These are phyloP conservation scores for Rosa lucieae DNA, from an alignment of 306 rosid species.

Conservation along the genomic window DNA sequence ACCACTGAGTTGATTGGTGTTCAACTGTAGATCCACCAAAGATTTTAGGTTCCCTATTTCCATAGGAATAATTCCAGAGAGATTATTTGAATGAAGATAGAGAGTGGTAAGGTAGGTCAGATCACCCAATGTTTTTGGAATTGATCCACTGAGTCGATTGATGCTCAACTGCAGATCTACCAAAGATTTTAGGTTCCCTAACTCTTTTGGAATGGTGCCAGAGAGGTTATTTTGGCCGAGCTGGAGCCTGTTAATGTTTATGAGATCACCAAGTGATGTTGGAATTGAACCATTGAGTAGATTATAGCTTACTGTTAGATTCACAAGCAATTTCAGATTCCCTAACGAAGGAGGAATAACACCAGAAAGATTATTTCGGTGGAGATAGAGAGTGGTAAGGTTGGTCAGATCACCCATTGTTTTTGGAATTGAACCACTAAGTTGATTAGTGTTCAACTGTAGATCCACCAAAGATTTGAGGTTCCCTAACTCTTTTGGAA, in stretches of 20 bases:
- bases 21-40: neutral
- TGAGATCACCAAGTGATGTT: neutral
- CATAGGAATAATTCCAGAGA: neutral
- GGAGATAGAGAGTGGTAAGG: neutral
- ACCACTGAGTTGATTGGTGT: neutral
- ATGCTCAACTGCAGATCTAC: fast-evolving
- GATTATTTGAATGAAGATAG: neutral
- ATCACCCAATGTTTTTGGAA: neutral
- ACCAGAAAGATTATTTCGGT: neutral
- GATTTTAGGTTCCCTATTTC: neutral
- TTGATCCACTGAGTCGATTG: neutral
- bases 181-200: neutral
- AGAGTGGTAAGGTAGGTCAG: neutral
- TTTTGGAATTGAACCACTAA: no score
- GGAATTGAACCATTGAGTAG: neutral
- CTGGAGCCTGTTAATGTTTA: neutral
- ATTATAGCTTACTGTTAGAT: neutral
- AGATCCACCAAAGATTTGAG: no score
- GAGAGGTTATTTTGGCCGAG: neutral
- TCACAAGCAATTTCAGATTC: neutral
- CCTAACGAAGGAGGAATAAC: neutral
- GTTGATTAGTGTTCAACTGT: no score
- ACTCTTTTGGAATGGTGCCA: neutral
- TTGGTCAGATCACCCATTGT: no score
- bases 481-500: no score